Evolutionary conservation across 768 basidiomycete species (phyloP).

Genomic region (Lentinula detonsa): DNA sequence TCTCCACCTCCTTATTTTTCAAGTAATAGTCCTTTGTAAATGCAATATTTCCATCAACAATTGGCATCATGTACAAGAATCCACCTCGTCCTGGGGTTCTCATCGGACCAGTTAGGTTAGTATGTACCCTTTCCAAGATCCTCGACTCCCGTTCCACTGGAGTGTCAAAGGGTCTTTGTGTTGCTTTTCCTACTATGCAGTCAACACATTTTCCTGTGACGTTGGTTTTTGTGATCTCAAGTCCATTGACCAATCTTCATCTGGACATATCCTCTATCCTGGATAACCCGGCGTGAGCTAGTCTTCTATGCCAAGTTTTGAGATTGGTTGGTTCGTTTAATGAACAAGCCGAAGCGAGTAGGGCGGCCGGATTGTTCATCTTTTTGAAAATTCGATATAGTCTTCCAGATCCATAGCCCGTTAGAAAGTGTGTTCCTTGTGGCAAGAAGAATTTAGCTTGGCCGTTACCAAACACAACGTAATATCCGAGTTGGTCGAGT

Average conservation of each 20-base stretch:
- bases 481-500: constrained; percentile 9
- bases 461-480: background rate
- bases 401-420: background rate
- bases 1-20: background rate
- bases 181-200: no score
- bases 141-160: no score
- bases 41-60: background rate
- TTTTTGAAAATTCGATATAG: background rate
- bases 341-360: background rate
- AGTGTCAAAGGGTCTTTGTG: no score
- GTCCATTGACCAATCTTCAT: no score
- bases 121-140: no score
- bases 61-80: background rate
- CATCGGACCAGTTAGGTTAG: no score
- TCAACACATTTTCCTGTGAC: no score
- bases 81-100: no score
- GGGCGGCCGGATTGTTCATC: background rate
- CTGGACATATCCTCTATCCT: background rate
- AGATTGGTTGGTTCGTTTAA: background rate
- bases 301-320: background rate
- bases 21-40: background rate
- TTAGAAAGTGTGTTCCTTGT: background rate
- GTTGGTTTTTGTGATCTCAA: no score
- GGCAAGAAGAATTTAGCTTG: background rate
- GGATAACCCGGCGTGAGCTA: background rate